Percentiles rank a stretch among this genome's conserved stretches.
These are phyloP conservation scores for Ophiocordyceps camponoti-saundersi DNA, from an alignment of 2,329 filamentous ascomycete genomes.

Conservation along the genomic window DNA sequence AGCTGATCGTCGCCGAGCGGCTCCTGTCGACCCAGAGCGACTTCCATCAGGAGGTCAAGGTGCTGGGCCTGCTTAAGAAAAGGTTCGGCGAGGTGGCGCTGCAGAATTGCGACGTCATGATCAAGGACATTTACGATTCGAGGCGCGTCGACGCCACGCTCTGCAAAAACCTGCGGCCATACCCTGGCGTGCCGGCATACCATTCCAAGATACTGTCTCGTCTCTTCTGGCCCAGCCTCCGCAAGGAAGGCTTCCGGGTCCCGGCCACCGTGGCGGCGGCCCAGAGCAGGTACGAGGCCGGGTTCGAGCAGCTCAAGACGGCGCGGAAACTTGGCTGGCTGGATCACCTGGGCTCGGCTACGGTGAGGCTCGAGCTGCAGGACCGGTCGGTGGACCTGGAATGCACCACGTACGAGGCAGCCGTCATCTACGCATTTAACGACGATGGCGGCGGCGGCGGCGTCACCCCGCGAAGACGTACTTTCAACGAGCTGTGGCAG, in stretches of 20 bases:
- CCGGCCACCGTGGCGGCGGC: conserved; percentile 40
- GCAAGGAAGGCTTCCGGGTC: conserved; percentile 50
- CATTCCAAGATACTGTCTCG: conserved; percentile 79
- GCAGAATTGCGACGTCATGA: conserved; percentile 94
- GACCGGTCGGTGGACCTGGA: conserved; percentile 61
- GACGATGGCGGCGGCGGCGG: conserved; percentile 18
- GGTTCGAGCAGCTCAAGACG: conserved; percentile 66
- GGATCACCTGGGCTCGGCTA: conserved; percentile 63
- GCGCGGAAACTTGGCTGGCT: conserved; percentile 82
- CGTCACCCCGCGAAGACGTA: conserved; percentile 20
- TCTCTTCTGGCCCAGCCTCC: conserved; percentile 80
- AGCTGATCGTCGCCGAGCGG: conserved; percentile 73
- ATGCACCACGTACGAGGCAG: conserved; percentile 71
- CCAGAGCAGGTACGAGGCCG: conserved; percentile 54
- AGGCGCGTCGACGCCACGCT: conserved; percentile 54
- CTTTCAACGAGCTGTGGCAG: conserved; percentile 34
- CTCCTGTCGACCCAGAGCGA: conserved; percentile 48
- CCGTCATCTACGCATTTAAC: conserved; percentile 73
- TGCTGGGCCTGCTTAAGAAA: conserved; percentile 74
- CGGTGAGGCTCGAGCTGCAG: conserved; percentile 64
- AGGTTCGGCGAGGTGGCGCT: conserved; percentile 73
- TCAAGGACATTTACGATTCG: conserved; percentile 81
- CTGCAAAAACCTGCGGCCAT: conserved; percentile 21
- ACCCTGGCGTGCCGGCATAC: conserved; percentile 22
- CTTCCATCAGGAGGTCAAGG: conserved; percentile 65